phyloP scores from a whole-genome alignment of 1,284 basidiomycete species.

The Trichosporon inkin region DNA sequence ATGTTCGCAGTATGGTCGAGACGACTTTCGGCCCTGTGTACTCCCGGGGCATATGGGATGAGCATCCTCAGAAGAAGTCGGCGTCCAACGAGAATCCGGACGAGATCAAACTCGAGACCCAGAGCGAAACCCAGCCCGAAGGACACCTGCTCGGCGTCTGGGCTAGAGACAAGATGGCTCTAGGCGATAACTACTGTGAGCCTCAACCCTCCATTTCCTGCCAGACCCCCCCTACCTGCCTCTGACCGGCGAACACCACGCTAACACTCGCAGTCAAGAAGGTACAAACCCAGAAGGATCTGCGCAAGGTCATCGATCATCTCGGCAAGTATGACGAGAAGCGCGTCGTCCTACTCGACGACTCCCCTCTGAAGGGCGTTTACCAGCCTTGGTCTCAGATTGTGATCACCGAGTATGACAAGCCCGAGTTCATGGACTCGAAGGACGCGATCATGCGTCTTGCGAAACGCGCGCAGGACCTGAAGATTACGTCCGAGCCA shows the following conservation, averaged over 20 bases:
- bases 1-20: conserved; percentile 47
- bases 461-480: background rate
- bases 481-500: background rate
- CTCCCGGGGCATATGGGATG: conserved; percentile 35
- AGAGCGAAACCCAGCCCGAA: conserved; percentile 15
- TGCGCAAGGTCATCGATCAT: conserved; percentile 38
- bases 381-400: conserved; percentile 49
- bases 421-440: conserved; percentile 21
- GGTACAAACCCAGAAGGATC: conserved; percentile 48
- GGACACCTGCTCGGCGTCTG: conserved; percentile 45
- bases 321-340: conserved; percentile 29
- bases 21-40: conserved; percentile 34
- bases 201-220: no score
- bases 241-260: background rate
- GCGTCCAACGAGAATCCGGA: background rate
- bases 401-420: conserved; percentile 44
- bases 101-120: background rate
- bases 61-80: conserved; percentile 15
- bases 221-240: no score
- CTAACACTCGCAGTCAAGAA: conserved; percentile 26
- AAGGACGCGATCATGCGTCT: background rate
- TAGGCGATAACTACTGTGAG: conserved; percentile 25
- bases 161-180: conserved; percentile 46
- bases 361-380: conserved; percentile 47
- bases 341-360: conserved; percentile 44